phyloP scores from a whole-genome alignment of 495 filamentous ascomycete species.

The Hamigera avellanea region DNA sequence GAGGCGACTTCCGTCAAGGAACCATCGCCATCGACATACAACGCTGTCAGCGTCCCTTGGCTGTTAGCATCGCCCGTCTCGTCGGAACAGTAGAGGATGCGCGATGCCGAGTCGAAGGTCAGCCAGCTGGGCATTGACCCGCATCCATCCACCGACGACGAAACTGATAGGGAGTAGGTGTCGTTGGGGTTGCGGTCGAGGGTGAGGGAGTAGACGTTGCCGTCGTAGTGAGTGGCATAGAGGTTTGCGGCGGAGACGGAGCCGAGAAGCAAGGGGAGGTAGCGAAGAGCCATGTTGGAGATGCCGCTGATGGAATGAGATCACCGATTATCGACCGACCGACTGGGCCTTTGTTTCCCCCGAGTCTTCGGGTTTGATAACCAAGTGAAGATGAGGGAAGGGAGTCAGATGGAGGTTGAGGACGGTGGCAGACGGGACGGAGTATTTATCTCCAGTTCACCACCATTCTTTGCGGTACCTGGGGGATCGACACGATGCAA shows the following conservation, averaged over 20 bases:
- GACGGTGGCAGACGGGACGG: too few species aligned
- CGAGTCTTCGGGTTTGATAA: too few species aligned
- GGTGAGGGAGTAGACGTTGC: constrained; percentile 42
- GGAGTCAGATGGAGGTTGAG: too few species aligned
- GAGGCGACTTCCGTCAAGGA: constrained; percentile 14
- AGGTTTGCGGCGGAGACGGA: constrained; percentile 23
- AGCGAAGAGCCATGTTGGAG: too few species aligned
- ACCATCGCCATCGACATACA: constrained; percentile 12
- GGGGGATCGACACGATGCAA: too few species aligned
- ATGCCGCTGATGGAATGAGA: too few species aligned
- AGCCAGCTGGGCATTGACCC: constrained; percentile 49
- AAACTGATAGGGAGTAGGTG: constrained; percentile 22
- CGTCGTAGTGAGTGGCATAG: constrained; percentile 51
- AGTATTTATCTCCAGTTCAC: too few species aligned
- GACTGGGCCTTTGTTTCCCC: too few species aligned
- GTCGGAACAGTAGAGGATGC: constrained; percentile 48
- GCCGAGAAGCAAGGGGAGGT: too few species aligned
- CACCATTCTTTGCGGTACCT: too few species aligned
- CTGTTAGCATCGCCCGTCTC: constrained; percentile 23
- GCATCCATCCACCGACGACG: constrained; percentile 31
- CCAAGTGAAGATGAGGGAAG: too few species aligned
- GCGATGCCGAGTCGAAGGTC: constrained; percentile 38
- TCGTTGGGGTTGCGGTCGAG: constrained; percentile 20
- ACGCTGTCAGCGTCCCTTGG: constrained; percentile 11
- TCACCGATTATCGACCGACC: too few species aligned